Percentiles rank a stretch among this genome's conserved stretches.
Evolutionary conservation across 306 rosid species (phyloP).

Genomic region (Castanea sativa): DNA sequence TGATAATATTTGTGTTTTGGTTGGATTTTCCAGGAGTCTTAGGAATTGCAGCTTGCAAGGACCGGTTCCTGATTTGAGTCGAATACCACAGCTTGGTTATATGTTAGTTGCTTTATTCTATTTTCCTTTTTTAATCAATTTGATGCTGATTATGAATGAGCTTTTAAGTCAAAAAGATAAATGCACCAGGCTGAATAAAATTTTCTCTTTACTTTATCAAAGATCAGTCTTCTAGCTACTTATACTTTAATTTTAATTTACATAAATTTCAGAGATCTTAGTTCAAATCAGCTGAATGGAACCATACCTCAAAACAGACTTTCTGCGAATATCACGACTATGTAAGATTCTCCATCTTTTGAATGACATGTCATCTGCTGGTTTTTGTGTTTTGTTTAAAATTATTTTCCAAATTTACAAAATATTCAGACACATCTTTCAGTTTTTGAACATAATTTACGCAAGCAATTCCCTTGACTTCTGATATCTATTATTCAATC

Average conservation of each 20-base stretch:
- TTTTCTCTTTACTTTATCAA: neutral
- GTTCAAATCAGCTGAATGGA: conserved; percentile 71
- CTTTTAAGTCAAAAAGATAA: neutral
- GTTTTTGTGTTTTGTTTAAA: neutral
- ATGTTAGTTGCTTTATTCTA: conserved; percentile 52
- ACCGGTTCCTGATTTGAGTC: conserved; percentile 70
- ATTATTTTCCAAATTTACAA: neutral
- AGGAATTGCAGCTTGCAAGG: conserved; percentile 86
- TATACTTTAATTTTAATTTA: conserved; percentile 16
- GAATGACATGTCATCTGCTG: neutral
- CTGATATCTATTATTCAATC: neutral
- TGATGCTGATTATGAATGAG: neutral
- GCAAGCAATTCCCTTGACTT: conserved; percentile 1
- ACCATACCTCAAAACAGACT: conserved; percentile 53
- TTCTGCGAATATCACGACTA: conserved; percentile 61
- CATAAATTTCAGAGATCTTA: conserved; percentile 61
- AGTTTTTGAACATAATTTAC: conserved; percentile 3
- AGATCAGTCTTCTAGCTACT: neutral
- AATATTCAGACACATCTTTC: neutral
- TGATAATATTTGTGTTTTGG: conserved; percentile 13
- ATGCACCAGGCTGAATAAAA: neutral
- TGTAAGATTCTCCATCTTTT: conserved; percentile 45
- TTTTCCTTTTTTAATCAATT: conserved; percentile 1
- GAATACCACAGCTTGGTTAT: conserved; percentile 51
- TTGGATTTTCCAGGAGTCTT: conserved; percentile 66